Evolutionary conservation across 1,139 yeast species (phyloP), one percentile per base, ranked within the genome.

Genomic region (Zygosaccharomyces sapae): DNA sequence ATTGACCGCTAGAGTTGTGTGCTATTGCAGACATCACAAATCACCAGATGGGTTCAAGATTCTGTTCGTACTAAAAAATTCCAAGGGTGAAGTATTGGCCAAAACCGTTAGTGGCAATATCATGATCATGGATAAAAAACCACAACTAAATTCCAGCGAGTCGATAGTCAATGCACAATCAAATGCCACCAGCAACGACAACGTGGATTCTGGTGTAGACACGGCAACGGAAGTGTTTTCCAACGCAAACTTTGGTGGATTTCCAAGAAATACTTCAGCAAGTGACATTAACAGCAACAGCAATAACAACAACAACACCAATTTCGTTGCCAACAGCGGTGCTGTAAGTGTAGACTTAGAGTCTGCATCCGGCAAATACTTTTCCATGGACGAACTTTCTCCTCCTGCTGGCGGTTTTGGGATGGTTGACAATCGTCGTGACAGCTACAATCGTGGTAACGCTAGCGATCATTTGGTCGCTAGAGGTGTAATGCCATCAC

Each of bases 21-120:
- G 98, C 66, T 92, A 92, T 67, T 90, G 97, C 69, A 81, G 97
- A 57, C 98, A 92, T 67, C 97, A 92, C 67, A 80, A 81, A 56
- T 96, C 90, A 53, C 72, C 81, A 25, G 78, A 77, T 45, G 97
- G 97, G 1, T 92, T 89, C 70, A 69, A 70, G 57, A 71, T 90
- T 34, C 71, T 89, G 39, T 81, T 89, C 56, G 81, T 88, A 3
- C 65, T 89, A 39, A 81, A 80, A 52, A 80, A 90, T 64, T 62
- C 71, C 47, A 63, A 70, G 8, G 85, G 82, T 35, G 71, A 73
- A 24, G 74, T 88, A 5, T 76, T 90, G 20, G 97, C 92, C 9
- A 83, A 83, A 59, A 80, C 81, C 34, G 66, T 84, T 6, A 78
- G 95, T 0, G 72, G 82, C 5, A 80, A 89, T 1, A 86, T 92